Evolutionary conservation across 2,329 filamentous ascomycete species (phyloP).

Genomic region (Knoxdaviesia capensis): DNA sequence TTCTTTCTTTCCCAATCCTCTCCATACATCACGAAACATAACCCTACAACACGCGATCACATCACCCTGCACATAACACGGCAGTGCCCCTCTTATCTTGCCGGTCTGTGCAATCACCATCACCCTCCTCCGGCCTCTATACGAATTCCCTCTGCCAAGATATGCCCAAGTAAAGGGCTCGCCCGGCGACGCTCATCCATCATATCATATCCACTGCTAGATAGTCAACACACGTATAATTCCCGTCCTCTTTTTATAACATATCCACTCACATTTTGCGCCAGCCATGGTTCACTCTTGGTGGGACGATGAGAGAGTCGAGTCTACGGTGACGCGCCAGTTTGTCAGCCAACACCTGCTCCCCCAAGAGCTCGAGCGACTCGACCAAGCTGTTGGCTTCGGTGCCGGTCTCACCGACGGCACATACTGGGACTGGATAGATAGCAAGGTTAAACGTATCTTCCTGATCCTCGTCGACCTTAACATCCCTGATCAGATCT

Average conservation of each 20-base stretch:
- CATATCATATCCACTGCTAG: not conserved
- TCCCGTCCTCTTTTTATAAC: not conserved
- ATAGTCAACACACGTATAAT: not conserved
- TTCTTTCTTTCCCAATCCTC: not conserved
- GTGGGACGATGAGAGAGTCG: conserved; percentile 54
- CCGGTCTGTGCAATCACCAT: too few relatives aligned
- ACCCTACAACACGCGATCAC: too few relatives aligned
- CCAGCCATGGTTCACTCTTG: conserved; percentile 23
- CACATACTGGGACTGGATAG: conserved; percentile 63
- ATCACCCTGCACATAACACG: too few relatives aligned
- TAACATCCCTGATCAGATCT: conserved; percentile 52
- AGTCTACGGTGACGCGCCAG: conserved; percentile 45
- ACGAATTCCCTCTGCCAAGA: too few relatives aligned
- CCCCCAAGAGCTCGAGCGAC: conserved; percentile 37
- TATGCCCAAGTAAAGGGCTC: too few relatives aligned
- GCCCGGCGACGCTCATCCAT: not conserved
- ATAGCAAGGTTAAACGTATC: conserved; percentile 44
- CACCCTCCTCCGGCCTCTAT: too few relatives aligned
- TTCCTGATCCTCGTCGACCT: conserved; percentile 54
- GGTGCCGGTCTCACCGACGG: conserved; percentile 47
- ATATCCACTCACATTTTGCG: not conserved
- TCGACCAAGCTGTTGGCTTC: conserved; percentile 44
- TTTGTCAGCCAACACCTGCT: conserved; percentile 46
- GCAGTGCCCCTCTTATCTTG: too few relatives aligned
- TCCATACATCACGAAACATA: too few relatives aligned